These are phyloP conservation scores for Lentithecium fluviatile DNA, from an alignment of 495 filamentous ascomycete genomes.

Conservation along the genomic window DNA sequence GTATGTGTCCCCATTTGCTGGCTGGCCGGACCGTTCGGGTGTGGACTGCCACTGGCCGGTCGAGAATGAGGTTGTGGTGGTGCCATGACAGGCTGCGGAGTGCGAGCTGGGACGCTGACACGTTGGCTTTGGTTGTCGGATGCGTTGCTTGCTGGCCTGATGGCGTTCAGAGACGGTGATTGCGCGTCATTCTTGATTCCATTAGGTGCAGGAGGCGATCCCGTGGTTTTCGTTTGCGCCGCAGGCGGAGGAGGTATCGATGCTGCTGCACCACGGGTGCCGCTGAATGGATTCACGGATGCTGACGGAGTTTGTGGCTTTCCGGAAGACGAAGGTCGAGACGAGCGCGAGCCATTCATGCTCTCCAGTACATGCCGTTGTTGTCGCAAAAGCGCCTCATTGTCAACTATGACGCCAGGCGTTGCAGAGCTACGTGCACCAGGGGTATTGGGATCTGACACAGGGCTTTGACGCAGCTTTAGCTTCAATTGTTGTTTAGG, in stretches of 20 bases:
- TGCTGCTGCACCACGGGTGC: constrained; percentile 29
- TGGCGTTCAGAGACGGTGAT: constrained; percentile 34
- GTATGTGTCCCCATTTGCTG: constrained; percentile 19
- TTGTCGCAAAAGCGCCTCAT: constrained; percentile 51
- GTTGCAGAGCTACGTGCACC: constrained; percentile 37
- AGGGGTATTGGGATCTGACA: constrained; percentile 39
- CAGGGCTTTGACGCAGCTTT: constrained; percentile 49
- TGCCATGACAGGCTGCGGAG: constrained; percentile 26
- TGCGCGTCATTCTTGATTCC: constrained; percentile 39
- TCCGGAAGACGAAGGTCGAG: constrained; percentile 37
- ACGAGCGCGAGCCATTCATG: constrained; percentile 43
- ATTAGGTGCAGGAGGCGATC: constrained; percentile 34
- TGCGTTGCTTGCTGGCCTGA: constrained; percentile 25
- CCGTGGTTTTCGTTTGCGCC: constrained; percentile 27
- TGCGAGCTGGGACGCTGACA: constrained; percentile 15
- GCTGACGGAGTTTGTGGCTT: constrained; percentile 24
- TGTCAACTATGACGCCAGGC: constrained; percentile 51
- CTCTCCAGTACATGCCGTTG: constrained; percentile 50
- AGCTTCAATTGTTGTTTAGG: constrained; percentile 38
- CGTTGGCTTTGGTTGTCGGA: constrained; percentile 27
- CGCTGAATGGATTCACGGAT: constrained; percentile 33
- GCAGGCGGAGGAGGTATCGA: constrained; percentile 24
- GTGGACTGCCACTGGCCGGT: constrained; percentile 35
- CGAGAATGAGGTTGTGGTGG: constrained; percentile 25
- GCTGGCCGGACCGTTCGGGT: constrained; percentile 21